Evolutionary conservation across 345 rosid genomes (phyloP), one percentile per base, ranked within the genome.

Genomic region (Citrus mangshanensis): DNA sequence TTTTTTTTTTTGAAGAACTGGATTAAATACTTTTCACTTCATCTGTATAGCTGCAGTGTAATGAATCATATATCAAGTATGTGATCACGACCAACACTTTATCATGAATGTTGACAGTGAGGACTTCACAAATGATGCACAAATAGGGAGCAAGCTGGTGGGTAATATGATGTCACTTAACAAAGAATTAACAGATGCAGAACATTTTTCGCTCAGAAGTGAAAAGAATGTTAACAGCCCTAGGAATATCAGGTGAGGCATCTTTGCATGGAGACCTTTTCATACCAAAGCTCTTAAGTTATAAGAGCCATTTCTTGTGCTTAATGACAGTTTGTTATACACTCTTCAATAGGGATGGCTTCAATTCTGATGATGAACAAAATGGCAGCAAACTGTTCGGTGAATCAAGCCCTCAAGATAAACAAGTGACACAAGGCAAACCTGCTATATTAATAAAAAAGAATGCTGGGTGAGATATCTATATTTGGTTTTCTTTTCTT

Each of bases 191-290:
- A 62, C 63, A 7, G 72, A 79, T 70, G 55, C 51, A n/a, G 78
- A 81, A 75, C 81, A 85, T 80, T 82, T 70, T 83, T 77, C 65
- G 21, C 73, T 59, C 18, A 82, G 61, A 78, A 80, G 76, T 28
- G 65, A 70, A 81, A 84, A 75, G 58, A 81, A 75, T 30, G 77
- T 49, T 58, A 83, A 30, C 68, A 84, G 61, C 79, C 78, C 24
- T 24, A 76, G 72, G 71, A 69, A 75, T 66, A 79, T 72, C 85
- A 81, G 93, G 95, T 87, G 40, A 74, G 79, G 27, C 68, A 59
- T 81, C 73, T 42, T 12, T 49, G 67, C 49, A 9, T 61, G 37
- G 56, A 55, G 16, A 24, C 35, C 61, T 28, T 77, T 67, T 54
- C 18, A 25, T n/a, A 18, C 55, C 55, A 55, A 77, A 76, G 25